phyloP scores from a whole-genome alignment of 1,139 yeast genomes.

The Nakaseomyces uthaithaninus region DNA sequence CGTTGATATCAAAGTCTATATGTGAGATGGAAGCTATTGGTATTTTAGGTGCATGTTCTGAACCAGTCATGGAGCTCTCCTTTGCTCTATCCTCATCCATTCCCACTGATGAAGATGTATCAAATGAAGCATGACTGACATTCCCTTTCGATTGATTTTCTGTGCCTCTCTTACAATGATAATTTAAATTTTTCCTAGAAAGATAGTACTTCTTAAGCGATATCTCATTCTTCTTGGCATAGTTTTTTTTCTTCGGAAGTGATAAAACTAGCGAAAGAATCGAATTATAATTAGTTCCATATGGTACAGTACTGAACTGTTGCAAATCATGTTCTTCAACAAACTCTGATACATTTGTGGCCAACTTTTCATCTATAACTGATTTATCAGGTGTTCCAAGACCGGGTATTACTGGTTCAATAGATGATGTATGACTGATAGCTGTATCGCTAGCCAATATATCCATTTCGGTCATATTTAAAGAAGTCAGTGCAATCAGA shows the following conservation, averaged over 20 bases:
- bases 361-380: conserved; percentile 1
- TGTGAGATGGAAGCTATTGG: conserved; percentile 1
- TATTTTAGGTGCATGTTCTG: neutral
- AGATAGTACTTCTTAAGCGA: conserved; percentile 20
- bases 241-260: neutral
- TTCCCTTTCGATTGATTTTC: neutral
- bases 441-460: neutral
- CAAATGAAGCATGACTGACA: neutral
- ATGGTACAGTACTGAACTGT: neutral
- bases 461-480: neutral
- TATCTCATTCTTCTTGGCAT: conserved; percentile 14
- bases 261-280: neutral
- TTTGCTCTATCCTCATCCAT: neutral
- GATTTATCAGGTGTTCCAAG: neutral
- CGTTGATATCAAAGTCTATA: conserved; percentile 4
- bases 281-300: conserved; percentile 3
- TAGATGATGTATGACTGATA: neutral
- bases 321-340: conserved; percentile 2
- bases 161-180: neutral
- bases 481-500: too few relatives aligned
- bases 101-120: neutral
- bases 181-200: conserved; percentile 8
- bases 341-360: neutral
- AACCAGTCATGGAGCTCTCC: conserved; percentile 1
- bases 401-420: neutral